Evolutionary conservation across 257 asterid genomes (phyloP), one percentile per base, ranked within the genome.

Genomic region (Solanum chmielewskii): DNA sequence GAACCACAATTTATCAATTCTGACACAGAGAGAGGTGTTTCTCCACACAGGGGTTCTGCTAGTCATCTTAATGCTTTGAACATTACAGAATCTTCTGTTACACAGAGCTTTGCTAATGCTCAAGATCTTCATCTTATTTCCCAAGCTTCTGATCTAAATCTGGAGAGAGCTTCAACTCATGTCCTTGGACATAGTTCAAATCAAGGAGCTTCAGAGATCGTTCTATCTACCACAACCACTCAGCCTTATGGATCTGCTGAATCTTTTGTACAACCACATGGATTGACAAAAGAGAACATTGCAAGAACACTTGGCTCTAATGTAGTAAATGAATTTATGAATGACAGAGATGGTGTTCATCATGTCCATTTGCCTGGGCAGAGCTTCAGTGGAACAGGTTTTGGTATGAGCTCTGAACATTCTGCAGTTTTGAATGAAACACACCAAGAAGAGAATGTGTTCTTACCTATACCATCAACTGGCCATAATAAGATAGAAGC

Each of bases 341-440:
- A 89, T 33, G 37, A 88, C 41, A 86, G 90, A 76, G 91, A 89
- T 49, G 39, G 90, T 78, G 74, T 86, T n/a, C 92, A 82, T 86
- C 89, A 90, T 20, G 82, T 74, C 81, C 41, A 45, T 86, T 84
- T 93, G 73, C 87, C 96, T 66, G 93, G 92, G 66, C 93, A 90
- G 87, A 90, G 86, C 85, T 86, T 86, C 71, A 90, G 86, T 88
- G 93, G 87, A 85, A 87, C 88, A 77, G 90, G 86, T 68, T 89
- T 90, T 88, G 91, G 87, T 86, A 85, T 85, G 84, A 85, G 86
- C 88, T 86, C 90, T 45, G 92, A 89, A 68, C 90, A 88, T 87
- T 87, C 94, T 39, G 85, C 89, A 71, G 75, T 74, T 90, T 86
- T 87, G 90, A 75, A 75, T 85, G 84, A 91, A 86, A 66, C 90